phyloP scores from a whole-genome alignment of 2,329 filamentous ascomycete species.

The Alternaria hordeiaustralica region DNA sequence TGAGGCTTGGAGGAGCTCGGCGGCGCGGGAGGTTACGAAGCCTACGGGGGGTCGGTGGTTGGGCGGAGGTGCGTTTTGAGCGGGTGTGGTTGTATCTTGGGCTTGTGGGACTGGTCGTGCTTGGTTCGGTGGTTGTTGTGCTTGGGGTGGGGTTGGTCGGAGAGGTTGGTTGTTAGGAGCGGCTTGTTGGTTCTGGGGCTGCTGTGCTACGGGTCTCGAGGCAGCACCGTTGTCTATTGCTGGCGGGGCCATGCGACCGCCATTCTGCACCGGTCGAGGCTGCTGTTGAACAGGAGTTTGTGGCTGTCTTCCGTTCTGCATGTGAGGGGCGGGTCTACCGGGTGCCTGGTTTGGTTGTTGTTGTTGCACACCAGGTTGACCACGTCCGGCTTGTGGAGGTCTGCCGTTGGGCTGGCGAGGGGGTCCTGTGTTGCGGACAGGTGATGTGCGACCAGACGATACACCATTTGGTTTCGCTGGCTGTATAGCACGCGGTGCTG shows the following conservation, averaged over 20 bases:
- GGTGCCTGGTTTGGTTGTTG: slow-evolving; percentile 34
- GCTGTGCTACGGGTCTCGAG: slow-evolving; percentile 25
- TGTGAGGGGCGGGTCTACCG: slow-evolving; percentile 24
- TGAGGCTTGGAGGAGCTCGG: slow-evolving; percentile 49
- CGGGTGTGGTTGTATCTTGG: slow-evolving; percentile 14
- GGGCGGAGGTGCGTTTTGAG: slow-evolving; percentile 20
- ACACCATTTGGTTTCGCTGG: slow-evolving; percentile 22
- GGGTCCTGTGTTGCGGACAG: slow-evolving; percentile 25
- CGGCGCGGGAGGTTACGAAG: slow-evolving; percentile 56
- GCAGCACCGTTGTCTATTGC: slow-evolving; percentile 27
- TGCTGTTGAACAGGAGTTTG: slow-evolving; percentile 36
- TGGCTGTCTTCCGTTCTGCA: slow-evolving; percentile 37
- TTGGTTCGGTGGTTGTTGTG: slow-evolving; percentile 23
- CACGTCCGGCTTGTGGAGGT: slow-evolving; percentile 30
- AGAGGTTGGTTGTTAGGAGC: slow-evolving; percentile 28
- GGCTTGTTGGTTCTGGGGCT: slow-evolving; percentile 28
- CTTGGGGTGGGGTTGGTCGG: slow-evolving; percentile 35
- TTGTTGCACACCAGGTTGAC: slow-evolving; percentile 32
- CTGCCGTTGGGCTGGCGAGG: slow-evolving; percentile 29
- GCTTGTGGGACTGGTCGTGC: slow-evolving; percentile 20
- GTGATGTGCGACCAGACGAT: slow-evolving; percentile 29
- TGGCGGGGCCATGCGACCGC: slow-evolving; percentile 30
- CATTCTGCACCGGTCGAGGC: slow-evolving; percentile 27
- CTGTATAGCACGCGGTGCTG: slow-evolving; percentile 18
- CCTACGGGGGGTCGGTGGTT: slow-evolving; percentile 46